Conservation (phyloP, 306 rosid species). For the Vigna angularis region DNA sequence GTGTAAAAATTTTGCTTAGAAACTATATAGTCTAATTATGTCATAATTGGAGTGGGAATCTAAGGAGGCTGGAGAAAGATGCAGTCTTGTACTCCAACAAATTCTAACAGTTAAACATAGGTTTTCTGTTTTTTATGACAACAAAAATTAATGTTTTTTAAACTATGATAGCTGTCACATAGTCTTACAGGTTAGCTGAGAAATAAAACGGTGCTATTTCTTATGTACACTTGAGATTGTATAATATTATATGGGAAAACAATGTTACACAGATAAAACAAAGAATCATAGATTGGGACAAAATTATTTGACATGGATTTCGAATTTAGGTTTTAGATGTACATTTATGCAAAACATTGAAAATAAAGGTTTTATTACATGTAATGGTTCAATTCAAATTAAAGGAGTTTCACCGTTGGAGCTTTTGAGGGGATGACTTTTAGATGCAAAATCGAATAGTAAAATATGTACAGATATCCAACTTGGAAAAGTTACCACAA, state of each 20-base stretch:
- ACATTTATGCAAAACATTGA: too few species aligned
- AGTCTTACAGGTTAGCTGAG: neutral
- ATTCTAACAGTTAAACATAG: conserved; percentile 1
- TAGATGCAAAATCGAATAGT: neutral
- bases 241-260: neutral
- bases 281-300: neutral
- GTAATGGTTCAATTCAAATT: too few species aligned
- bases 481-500: neutral
- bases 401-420: neutral
- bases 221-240: conserved; percentile 1
- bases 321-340: too few species aligned
- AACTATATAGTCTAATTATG: too few species aligned
- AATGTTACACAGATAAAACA: neutral
- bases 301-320: too few species aligned
- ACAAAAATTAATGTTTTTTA: neutral
- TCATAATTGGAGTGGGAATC: conserved; percentile 32
- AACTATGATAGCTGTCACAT: neutral
- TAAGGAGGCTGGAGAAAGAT: conserved; percentile 10
- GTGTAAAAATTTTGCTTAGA: neutral
- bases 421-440: neutral
- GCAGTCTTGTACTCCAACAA: conserved; percentile 6
- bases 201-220: conserved; percentile 13
- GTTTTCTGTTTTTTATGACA: neutral
- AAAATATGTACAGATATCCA: neutral
- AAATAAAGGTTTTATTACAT: too few species aligned